A percentile compares a stretch with the other conserved stretches of the same genome.
phyloP scores from a whole-genome alignment of 176 grass and related monocot genomes.

The Rhynchospora breviuscula region DNA sequence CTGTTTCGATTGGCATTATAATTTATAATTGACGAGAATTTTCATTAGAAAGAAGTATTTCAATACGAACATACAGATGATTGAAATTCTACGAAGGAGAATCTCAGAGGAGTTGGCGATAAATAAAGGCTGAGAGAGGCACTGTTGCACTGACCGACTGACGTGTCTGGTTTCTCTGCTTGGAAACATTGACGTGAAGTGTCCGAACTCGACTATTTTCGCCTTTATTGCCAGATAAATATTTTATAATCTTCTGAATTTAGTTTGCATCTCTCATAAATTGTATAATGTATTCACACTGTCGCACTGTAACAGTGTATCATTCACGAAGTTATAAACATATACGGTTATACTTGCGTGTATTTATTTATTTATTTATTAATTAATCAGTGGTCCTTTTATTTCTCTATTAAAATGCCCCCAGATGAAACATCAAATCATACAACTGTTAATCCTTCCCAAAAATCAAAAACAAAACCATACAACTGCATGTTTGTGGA shows the following conservation, averaged over 20 bases:
- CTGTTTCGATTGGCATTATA: too few relatives aligned
- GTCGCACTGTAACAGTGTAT: not conserved
- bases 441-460: not conserved
- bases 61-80: too few relatives aligned
- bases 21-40: too few relatives aligned
- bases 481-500: too few relatives aligned
- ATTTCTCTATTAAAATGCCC: conserved; percentile 3
- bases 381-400: not conserved
- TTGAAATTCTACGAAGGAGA: not conserved
- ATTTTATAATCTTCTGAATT: not conserved
- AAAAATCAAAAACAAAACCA: too few relatives aligned
- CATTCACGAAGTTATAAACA: not conserved
- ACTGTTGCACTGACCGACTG: conserved; percentile 1
- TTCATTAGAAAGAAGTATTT: too few relatives aligned
- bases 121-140: not conserved
- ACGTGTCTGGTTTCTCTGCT: conserved; percentile 5
- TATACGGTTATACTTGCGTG: conserved; percentile 1
- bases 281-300: not conserved
- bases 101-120: not conserved
- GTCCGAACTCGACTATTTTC: not conserved
- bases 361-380: not conserved
- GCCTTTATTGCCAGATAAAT: not conserved
- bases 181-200: not conserved
- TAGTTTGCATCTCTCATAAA: not conserved
- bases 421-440: conserved; percentile 12